Evolutionary conservation across 2,329 filamentous ascomycete species (phyloP).

Genomic region (Cytospora chrysosperma): DNA sequence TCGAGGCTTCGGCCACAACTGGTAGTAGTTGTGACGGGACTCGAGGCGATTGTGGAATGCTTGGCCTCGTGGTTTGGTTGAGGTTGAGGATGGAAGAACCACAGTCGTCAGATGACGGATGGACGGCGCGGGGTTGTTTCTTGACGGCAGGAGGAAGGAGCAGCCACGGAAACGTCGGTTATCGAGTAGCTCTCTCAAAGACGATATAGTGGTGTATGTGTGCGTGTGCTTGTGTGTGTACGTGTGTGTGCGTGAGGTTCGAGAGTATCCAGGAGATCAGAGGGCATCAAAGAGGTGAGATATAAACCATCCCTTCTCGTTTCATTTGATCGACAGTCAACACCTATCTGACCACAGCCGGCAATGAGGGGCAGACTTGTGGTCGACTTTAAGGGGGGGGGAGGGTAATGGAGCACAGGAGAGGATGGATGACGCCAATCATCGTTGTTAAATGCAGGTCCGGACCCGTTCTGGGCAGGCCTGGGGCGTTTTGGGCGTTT

Average conservation of each 20-base stretch:
- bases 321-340: not conserved
- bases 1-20: not conserved
- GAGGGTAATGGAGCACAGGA: not conserved
- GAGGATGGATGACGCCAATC: constrained; percentile 13
- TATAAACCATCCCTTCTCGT: not conserved
- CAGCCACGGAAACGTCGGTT: not conserved
- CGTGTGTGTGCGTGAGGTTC: not conserved
- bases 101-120: constrained; percentile 18
- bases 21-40: not conserved
- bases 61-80: constrained; percentile 4
- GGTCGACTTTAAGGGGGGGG: constrained; percentile 4
- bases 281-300: not conserved
- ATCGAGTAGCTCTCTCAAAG: not conserved
- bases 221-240: no score
- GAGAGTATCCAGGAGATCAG: not conserved
- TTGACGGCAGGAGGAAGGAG: not conserved
- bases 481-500: constrained; percentile 14
- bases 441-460: constrained; percentile 14
- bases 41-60: not conserved
- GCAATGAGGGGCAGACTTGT: constrained; percentile 9
- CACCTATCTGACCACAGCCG: not conserved
- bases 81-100: not conserved
- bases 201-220: not conserved
- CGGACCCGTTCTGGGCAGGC: constrained; percentile 17
- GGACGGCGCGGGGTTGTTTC: constrained; percentile 6